These are phyloP conservation scores for Naganishia albida DNA, from an alignment of 1,284 basidiomycete genomes.

Conservation along the genomic window DNA sequence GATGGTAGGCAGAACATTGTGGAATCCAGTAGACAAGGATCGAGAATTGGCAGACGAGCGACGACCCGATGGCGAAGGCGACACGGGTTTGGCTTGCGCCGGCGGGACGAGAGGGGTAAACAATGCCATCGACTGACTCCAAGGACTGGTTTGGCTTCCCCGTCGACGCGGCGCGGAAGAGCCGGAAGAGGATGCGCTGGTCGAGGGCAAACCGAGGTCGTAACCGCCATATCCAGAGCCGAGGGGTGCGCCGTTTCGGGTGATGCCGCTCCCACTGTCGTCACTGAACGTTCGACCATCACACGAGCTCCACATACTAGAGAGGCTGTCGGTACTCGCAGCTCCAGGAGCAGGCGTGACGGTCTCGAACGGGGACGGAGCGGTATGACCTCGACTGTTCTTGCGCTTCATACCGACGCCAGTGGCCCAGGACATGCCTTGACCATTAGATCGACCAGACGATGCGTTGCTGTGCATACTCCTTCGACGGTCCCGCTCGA, in stretches of 20 bases:
- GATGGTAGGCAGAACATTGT: neutral
- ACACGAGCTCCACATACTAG: conserved; percentile 28
- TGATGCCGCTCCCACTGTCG: conserved; percentile 7
- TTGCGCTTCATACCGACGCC: conserved; percentile 16
- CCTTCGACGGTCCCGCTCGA: conserved; percentile 25
- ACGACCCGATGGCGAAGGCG: conserved; percentile 2
- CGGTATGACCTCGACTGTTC: conserved; percentile 23
- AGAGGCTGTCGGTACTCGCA: conserved; percentile 28
- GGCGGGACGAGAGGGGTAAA: conserved; percentile 7
- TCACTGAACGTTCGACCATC: conserved; percentile 29
- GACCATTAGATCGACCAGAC: conserved; percentile 4
- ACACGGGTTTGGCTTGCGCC: neutral
- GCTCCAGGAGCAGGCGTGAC: conserved; percentile 10
- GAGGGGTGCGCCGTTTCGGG: neutral
- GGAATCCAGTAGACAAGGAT: neutral
- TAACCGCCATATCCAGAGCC: conserved; percentile 17
- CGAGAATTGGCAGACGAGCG: neutral
- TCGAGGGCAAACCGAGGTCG: conserved; percentile 14
- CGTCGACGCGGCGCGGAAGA: conserved; percentile 11
- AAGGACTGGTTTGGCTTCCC: conserved; percentile 11
- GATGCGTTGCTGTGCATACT: conserved; percentile 11
- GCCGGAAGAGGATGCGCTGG: conserved; percentile 6
- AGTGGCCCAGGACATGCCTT: conserved; percentile 10
- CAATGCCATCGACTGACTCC: neutral
- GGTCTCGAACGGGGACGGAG: conserved; percentile 8